phyloP scores from a whole-genome alignment of 345 rosid genomes.

The Aegle marmelos region DNA sequence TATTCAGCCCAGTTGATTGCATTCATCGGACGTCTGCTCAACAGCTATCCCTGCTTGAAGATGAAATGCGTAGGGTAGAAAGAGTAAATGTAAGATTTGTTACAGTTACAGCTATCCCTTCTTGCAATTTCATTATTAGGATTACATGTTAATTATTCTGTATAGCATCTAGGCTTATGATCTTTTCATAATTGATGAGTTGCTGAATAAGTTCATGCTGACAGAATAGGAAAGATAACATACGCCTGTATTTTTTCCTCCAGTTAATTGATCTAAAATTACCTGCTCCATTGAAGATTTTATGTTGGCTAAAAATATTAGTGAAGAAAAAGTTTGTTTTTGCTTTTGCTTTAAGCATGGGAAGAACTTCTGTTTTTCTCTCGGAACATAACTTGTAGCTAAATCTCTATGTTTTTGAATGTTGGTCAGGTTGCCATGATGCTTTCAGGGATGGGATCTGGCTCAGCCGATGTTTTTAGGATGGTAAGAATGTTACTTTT shows the following conservation, averaged over 20 bases:
- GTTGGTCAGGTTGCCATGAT: constrained; percentile 78
- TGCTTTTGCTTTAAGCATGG: neutral
- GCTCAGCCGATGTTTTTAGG: constrained; percentile 71
- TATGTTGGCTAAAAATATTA: neutral
- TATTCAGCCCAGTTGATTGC: constrained; percentile 94
- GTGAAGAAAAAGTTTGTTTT: neutral
- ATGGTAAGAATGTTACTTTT: constrained; percentile 48
- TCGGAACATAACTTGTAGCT: neutral
- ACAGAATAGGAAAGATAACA: neutral
- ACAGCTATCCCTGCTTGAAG: constrained; percentile 90
- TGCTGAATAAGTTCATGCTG: neutral
- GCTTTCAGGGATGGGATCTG: constrained; percentile 98
- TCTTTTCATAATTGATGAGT: neutral
- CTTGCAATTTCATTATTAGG: neutral
- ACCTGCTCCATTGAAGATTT: neutral
- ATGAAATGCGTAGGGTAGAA: constrained; percentile 93
- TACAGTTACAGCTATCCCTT: neutral
- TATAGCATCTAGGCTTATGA: neutral
- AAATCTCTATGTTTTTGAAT: constrained; percentile 7
- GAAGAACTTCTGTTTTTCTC: neutral
- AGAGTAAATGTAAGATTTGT: constrained; percentile 77
- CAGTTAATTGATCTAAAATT: neutral
- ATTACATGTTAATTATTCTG: neutral
- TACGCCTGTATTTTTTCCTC: neutral
- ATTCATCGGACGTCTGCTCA: constrained; percentile 94